These are phyloP conservation scores for Aspergillus versicolor DNA, from an alignment of 2,329 filamentous ascomycete genomes.

Conservation along the genomic window DNA sequence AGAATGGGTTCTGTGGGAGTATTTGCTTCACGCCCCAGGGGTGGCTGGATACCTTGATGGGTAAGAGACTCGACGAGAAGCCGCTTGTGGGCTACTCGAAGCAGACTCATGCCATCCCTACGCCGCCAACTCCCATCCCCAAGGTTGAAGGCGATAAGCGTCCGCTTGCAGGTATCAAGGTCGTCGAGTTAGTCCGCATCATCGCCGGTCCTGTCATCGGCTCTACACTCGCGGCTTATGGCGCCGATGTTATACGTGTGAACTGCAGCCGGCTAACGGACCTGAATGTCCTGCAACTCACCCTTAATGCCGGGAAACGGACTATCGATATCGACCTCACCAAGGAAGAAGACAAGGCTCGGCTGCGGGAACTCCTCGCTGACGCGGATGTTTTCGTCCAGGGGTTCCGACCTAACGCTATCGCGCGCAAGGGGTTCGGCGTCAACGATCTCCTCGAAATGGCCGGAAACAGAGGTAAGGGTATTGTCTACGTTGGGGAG, in stretches of 20 bases:
- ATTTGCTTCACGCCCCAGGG: conserved; percentile 26
- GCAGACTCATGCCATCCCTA: neutral
- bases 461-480: conserved; percentile 39
- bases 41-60: neutral
- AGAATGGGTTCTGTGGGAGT: conserved; percentile 45
- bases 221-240: conserved; percentile 44
- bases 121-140: neutral
- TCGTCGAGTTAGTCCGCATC: conserved; percentile 46
- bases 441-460: conserved; percentile 31
- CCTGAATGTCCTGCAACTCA: conserved; percentile 5
- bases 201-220: conserved; percentile 45
- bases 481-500: conserved; percentile 49
- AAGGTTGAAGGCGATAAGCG: conserved; percentile 26
- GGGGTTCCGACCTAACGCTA: conserved; percentile 48
- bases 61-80: neutral
- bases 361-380: conserved; percentile 43
- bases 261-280: conserved; percentile 29
- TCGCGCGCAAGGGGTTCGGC: conserved; percentile 23
- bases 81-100: neutral
- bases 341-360: conserved; percentile 36
- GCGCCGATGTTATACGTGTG: conserved; percentile 49
- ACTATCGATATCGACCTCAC: conserved; percentile 46
- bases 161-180: conserved; percentile 47
- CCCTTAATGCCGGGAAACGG: conserved; percentile 13
- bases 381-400: conserved; percentile 55